These are phyloP conservation scores for Ophiognomonia clavigignenti-juglandacearum DNA, from an alignment of 2,329 filamentous ascomycete species.

Conservation along the genomic window DNA sequence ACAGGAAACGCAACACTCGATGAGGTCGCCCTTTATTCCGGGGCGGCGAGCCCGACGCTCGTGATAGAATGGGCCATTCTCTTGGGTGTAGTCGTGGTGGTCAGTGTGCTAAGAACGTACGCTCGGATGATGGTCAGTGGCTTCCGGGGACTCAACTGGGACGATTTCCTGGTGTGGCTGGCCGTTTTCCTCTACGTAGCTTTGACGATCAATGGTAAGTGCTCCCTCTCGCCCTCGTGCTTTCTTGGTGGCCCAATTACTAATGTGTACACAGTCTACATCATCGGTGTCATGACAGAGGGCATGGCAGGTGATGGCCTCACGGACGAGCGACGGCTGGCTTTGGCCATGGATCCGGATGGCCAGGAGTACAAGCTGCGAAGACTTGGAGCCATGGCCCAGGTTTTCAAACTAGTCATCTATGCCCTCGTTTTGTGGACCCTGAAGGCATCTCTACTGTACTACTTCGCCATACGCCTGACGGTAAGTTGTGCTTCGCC, in stretches of 20 bases:
- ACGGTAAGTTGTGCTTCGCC: too few species aligned
- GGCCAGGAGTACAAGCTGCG: slow-evolving; percentile 24
- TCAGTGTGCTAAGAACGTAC: slow-evolving; percentile 26
- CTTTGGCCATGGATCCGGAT: slow-evolving; percentile 24
- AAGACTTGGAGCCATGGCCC: slow-evolving; percentile 51
- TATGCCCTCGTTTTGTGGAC: slow-evolving; percentile 51
- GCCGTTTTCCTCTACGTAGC: slow-evolving; percentile 12
- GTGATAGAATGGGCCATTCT: slow-evolving; percentile 15
- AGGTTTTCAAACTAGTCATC: slow-evolving; percentile 50
- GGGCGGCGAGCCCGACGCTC: slow-evolving; percentile 1
- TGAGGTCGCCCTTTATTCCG: slow-evolving; percentile 5
- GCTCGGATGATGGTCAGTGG: slow-evolving; percentile 23
- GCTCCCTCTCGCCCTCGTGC: too few species aligned
- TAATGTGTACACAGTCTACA: not conserved
- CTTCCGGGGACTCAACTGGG: slow-evolving; percentile 20
- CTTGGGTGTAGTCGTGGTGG: slow-evolving; percentile 21
- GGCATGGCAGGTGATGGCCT: slow-evolving; percentile 55
- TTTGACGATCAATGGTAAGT: not conserved
- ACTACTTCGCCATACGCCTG: slow-evolving; percentile 49
- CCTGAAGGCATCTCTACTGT: slow-evolving; percentile 51
- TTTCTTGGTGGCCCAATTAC: not conserved
- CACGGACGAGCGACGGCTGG: slow-evolving; percentile 42
- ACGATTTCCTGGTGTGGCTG: slow-evolving; percentile 26
- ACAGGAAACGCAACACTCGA: slow-evolving; percentile 13
- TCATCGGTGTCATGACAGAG: slow-evolving; percentile 15